A percentile compares a stretch with the other conserved stretches of the same genome.
phyloP scores from a whole-genome alignment of 805 yeast genomes.

The Teunomyces funiuensis region DNA sequence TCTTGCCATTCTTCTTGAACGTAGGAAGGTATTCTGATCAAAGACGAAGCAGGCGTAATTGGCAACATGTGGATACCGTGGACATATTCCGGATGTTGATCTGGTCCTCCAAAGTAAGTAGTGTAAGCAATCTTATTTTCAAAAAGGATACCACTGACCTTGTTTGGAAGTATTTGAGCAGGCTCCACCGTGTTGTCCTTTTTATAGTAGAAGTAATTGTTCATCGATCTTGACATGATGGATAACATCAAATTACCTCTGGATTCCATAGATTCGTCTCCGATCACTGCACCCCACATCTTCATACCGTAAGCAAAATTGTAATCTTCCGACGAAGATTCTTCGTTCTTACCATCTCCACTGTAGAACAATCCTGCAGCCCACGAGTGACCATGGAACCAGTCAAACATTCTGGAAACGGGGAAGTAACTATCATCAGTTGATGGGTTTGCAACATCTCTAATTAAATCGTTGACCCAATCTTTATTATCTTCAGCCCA shows the following conservation, averaged over 20 bases:
- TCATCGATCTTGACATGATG: constrained; percentile 20
- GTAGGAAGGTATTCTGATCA: constrained; percentile 17
- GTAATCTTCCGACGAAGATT: constrained; percentile 24
- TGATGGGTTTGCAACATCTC: constrained; percentile 27
- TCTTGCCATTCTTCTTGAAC: constrained; percentile 26
- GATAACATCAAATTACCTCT: constrained; percentile 26
- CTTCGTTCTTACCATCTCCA: constrained; percentile 24
- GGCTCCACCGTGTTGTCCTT: constrained; percentile 20
- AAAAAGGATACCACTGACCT: constrained; percentile 23
- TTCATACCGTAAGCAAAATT: constrained; percentile 27
- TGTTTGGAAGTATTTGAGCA: constrained; percentile 15
- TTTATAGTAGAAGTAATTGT: constrained; percentile 19
- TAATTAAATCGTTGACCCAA: constrained; percentile 22
- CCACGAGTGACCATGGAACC: constrained; percentile 28
- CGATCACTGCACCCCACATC: constrained; percentile 23
- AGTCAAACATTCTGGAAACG: constrained; percentile 24
- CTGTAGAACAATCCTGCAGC: constrained; percentile 21
- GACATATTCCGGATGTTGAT: constrained; percentile 18
- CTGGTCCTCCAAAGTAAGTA: constrained; percentile 22
- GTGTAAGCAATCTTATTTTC: constrained; percentile 25
- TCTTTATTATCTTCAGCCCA: constrained; percentile 45
- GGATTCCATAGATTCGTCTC: constrained; percentile 23
- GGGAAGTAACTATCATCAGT: constrained; percentile 20
- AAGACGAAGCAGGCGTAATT: constrained; percentile 23
- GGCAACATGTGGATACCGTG: constrained; percentile 30